Conservation (phyloP, 2,329 filamentous ascomycete genomes). For the Fusarium acutatum region DNA sequence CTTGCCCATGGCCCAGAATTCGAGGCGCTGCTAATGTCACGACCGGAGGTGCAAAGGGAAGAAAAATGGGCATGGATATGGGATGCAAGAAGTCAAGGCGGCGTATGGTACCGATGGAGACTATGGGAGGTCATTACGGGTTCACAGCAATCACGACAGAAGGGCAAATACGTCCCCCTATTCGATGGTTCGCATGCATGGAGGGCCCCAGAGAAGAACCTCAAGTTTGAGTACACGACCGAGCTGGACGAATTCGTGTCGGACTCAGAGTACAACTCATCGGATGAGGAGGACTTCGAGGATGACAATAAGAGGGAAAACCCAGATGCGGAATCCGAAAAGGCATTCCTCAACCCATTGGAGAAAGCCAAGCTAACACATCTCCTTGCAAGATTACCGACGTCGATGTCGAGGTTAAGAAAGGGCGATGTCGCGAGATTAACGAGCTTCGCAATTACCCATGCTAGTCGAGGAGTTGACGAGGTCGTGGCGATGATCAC, state of each 20-base stretch:
- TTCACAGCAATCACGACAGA: constrained; percentile 55
- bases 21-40: constrained; percentile 90
- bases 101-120: constrained; percentile 92
- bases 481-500: constrained; percentile 93
- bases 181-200: constrained; percentile 83
- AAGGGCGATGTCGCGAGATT: constrained; percentile 88
- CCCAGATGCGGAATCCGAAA: constrained; percentile 57
- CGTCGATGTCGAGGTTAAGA: constrained; percentile 74
- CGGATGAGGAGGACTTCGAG: constrained; percentile 79
- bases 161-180: constrained; percentile 67
- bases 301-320: constrained; percentile 64
- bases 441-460: constrained; percentile 87
- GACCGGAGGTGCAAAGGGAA: constrained; percentile 82
- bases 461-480: constrained; percentile 84
- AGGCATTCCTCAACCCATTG: constrained; percentile 79
- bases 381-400: constrained; percentile 83
- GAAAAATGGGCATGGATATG: constrained; percentile 96
- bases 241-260: constrained; percentile 81
- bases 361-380: constrained; percentile 86
- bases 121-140: constrained; percentile 87
- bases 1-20: constrained; percentile 85
- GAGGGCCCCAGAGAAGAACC: constrained; percentile 75
- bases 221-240: constrained; percentile 85
- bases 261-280: constrained; percentile 86
- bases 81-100: constrained; percentile 80